Base-by-base conservation (phyloP, 2,329 filamentous ascomycete species). In the Neopestalotiopsis clavispora region DNA sequence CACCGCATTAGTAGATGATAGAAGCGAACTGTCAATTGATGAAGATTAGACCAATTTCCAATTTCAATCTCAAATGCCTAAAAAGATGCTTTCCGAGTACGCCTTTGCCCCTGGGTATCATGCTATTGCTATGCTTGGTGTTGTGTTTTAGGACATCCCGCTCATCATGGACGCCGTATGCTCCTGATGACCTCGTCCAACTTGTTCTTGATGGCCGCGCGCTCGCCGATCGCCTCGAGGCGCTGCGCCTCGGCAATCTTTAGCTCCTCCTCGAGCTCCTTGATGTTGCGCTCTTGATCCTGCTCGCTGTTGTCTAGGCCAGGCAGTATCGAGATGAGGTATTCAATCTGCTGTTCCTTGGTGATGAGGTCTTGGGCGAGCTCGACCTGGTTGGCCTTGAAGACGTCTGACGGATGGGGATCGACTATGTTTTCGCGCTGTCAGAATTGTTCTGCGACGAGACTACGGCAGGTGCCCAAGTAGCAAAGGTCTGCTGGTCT, bases 301-400 rank as follows among this genome's bases (percentile, higher is more conserved):
- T 87, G 85, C 78, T 95, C 92, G 75, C 91, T 95, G 71, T 91
- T 93, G 59, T 94, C 91, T 28, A 96, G 83, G 0, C 94, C 94
- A 0, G 94, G 94, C 2, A 97, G 84, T 28, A 87, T 88, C 17
- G 90, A 91, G 69, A 95, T 92, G 62, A 96, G 82, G 59, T 89
- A 85, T 78, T 96, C 93, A 71, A 96, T 94, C 81, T 95, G 92
- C 81, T 95, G 92, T 75, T 94, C 91, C 76, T 95, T 94, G 69
- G 92, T 79, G 69, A 95, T 90, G 32, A 96, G 84, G 77, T 95
- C 93, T 71, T 89, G 87, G 49, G 92, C 92, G 66, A 96, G 84
- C 78, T 95, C 93, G 70, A 89, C 84, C 77, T 94, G 87, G 61
- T 91, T 89, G 3, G 87, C 86, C 67, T 87, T 85, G 80, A 94